A percentile compares a stretch with the other conserved stretches of the same genome.
Evolutionary conservation across 177 flowering plant species (phyloP).

Genomic region (Vitis hybrid): DNA sequence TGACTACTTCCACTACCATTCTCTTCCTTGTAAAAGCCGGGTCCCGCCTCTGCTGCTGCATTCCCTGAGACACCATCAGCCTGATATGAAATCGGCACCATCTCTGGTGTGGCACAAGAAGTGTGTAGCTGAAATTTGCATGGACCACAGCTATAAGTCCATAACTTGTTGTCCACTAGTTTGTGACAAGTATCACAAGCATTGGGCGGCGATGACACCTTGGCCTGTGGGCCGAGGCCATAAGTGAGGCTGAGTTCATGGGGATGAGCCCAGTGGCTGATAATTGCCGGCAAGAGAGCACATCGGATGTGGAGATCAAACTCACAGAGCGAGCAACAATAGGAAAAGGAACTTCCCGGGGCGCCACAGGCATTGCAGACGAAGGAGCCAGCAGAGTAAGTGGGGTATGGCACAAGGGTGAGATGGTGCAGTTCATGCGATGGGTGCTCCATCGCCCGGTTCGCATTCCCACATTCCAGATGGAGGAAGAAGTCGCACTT

Average conservation of each 20-base stretch:
- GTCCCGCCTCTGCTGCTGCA: neutral
- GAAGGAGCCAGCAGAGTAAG: conserved; percentile 18
- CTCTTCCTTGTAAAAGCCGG: neutral
- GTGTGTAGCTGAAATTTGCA: conserved; percentile 19
- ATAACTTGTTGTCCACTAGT: conserved; percentile 1
- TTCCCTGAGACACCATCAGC: neutral
- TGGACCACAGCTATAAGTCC: conserved; percentile 9
- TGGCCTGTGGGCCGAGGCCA: neutral
- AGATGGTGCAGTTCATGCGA: conserved; percentile 13
- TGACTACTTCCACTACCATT: neutral
- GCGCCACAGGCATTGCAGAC: conserved; percentile 18
- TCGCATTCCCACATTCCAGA: conserved; percentile 21
- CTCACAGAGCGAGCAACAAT: conserved; percentile 20
- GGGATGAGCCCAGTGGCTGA: conserved; percentile 13
- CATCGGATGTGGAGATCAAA: conserved; percentile 20
- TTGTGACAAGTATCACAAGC: conserved; percentile 10
- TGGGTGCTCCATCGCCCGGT: conserved; percentile 14
- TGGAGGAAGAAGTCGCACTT: conserved; percentile 21
- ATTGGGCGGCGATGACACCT: neutral
- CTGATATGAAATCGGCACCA: conserved; percentile 8
- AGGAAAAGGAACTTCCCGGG: conserved; percentile 13
- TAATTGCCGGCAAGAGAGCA: conserved; percentile 14
- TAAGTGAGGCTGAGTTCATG: conserved; percentile 5
- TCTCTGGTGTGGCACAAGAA: conserved; percentile 17
- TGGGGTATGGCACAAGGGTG: conserved; percentile 14